Percentiles rank a stretch among this genome's conserved stretches.
Evolutionary conservation across 2,329 filamentous ascomycete species (phyloP).

Genomic region (Knufia petricola): DNA sequence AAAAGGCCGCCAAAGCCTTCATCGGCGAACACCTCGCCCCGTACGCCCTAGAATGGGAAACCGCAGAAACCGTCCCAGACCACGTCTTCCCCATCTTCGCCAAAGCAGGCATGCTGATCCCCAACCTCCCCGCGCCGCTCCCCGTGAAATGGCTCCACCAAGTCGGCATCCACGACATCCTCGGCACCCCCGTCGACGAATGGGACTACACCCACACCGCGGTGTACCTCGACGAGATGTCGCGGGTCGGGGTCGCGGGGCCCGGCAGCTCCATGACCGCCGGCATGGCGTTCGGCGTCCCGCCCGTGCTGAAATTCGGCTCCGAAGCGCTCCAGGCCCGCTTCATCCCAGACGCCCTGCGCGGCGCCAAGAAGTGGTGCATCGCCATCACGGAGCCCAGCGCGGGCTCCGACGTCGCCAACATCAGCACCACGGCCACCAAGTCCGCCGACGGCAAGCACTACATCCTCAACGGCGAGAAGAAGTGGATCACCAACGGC

Average conservation of each 20-base stretch:
- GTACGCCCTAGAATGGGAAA: slow-evolving; percentile 61
- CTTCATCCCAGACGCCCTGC: slow-evolving; percentile 59
- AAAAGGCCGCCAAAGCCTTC: slow-evolving; percentile 59
- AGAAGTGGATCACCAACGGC: slow-evolving; percentile 73
- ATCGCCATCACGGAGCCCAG: slow-evolving; percentile 73
- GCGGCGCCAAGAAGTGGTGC: slow-evolving; percentile 56
- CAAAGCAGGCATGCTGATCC: slow-evolving; percentile 59
- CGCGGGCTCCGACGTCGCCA: slow-evolving; percentile 64
- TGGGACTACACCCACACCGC: slow-evolving; percentile 63
- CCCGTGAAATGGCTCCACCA: slow-evolving; percentile 59
- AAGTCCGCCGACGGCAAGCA: slow-evolving; percentile 54
- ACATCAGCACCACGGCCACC: slow-evolving; percentile 58
- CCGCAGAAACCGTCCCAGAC: slow-evolving; percentile 51
- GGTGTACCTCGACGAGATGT: slow-evolving; percentile 65
- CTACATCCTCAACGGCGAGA: slow-evolving; percentile 64
- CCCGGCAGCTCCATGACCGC: slow-evolving; percentile 50
- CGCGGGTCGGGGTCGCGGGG: slow-evolving; percentile 54
- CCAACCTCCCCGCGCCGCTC: slow-evolving; percentile 58
- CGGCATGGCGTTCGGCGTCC: slow-evolving; percentile 63
- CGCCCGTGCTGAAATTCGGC: slow-evolving; percentile 62
- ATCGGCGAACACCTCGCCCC: slow-evolving; percentile 53
- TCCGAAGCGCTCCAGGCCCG: slow-evolving; percentile 51
- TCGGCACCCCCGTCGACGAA: slow-evolving; percentile 59
- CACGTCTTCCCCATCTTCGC: slow-evolving; percentile 57
- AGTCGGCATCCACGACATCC: slow-evolving; percentile 55